Evolutionary conservation across 306 rosid genomes (phyloP).

Genomic region (Vicia villosa): DNA sequence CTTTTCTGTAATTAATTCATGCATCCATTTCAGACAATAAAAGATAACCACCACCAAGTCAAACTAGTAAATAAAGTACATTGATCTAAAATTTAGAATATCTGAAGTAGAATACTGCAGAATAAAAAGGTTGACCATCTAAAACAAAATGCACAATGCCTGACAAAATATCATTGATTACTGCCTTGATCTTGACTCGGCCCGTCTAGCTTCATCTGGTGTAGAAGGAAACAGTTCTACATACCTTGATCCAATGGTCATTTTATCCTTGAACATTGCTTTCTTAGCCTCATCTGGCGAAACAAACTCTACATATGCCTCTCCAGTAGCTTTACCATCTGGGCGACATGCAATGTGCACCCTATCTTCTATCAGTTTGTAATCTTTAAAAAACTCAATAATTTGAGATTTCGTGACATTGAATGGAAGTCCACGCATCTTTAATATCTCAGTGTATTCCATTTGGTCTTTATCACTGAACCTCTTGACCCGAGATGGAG

Average conservation of each 20-base stretch:
- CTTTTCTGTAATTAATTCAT: slow-evolving; percentile 34
- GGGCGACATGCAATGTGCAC: slow-evolving; percentile 92
- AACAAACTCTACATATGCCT: slow-evolving; percentile 91
- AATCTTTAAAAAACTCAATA: slow-evolving; percentile 77
- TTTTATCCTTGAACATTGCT: slow-evolving; percentile 96
- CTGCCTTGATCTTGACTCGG: slow-evolving; percentile 97
- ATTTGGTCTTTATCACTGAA: slow-evolving; percentile 85
- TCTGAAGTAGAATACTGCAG: slow-evolving; percentile 28
- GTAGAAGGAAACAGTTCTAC: slow-evolving; percentile 99
- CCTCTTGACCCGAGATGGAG: slow-evolving; percentile 81
- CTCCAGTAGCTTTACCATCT: slow-evolving; percentile 98
- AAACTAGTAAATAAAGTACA: slow-evolving; percentile 36
- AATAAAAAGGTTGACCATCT: slow-evolving; percentile 32
- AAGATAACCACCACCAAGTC: slow-evolving; percentile 42
- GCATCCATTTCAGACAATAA: slow-evolving; percentile 36
- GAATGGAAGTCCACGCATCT: slow-evolving; percentile 98
- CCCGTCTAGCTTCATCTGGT: slow-evolving; percentile 91
- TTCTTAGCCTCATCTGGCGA: slow-evolving; percentile 87
- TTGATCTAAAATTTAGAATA: slow-evolving; percentile 30
- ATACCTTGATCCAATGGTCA: slow-evolving; percentile 97
- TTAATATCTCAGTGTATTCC: slow-evolving; percentile 95
- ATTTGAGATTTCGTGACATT: slow-evolving; percentile 65
- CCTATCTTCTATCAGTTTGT: slow-evolving; percentile 71
- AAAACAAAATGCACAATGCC: slow-evolving; percentile 32
- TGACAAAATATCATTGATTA: slow-evolving; percentile 38